Percentiles rank a stretch among this genome's conserved stretches.
Conservation (phyloP, 768 basidiomycete species). For the Chalciporus pseudorubinellus region DNA sequence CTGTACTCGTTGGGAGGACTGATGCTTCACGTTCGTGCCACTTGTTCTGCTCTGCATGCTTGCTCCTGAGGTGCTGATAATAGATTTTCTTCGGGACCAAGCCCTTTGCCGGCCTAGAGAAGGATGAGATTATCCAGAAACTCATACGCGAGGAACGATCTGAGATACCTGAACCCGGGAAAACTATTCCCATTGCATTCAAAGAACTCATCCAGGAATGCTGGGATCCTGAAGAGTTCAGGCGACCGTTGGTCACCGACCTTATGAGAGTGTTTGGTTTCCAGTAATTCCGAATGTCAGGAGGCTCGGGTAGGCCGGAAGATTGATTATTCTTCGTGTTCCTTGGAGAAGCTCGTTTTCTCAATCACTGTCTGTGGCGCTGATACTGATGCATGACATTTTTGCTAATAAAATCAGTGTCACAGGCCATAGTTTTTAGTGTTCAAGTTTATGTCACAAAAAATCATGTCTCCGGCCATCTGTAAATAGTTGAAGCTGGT, state of each 20-base stretch:
- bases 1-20: slow-evolving; percentile 30
- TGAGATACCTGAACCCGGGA: not conserved
- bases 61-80: not conserved
- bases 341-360: no score
- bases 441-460: no score
- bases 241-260: not conserved
- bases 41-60: slow-evolving; percentile 23
- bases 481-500: no score
- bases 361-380: no score
- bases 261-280: not conserved
- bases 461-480: no score
- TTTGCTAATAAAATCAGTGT: no score
- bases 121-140: not conserved
- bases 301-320: no score
- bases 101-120: not conserved
- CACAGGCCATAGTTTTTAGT: no score
- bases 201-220: not conserved
- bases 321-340: no score
- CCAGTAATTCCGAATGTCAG: not conserved
- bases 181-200: not conserved
- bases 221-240: not conserved
- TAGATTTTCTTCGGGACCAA: not conserved
- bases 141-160: not conserved
- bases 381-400: no score
- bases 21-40: not conserved